Conservation (phyloP, 345 rosid genomes). For the Salix arbutifolia region DNA sequence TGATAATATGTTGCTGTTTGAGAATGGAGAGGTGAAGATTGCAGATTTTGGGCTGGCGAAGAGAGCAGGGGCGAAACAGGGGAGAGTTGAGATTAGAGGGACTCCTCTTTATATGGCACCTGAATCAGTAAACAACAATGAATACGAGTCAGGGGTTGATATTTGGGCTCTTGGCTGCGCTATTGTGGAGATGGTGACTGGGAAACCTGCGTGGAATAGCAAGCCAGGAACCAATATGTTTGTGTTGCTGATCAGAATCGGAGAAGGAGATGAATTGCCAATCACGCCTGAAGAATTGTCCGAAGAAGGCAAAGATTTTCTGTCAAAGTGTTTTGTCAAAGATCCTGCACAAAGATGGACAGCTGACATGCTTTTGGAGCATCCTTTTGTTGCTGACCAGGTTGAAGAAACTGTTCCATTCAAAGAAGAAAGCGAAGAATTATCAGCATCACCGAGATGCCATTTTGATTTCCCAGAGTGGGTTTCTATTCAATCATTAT, state of each 20-base stretch:
- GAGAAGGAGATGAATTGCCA: conserved; percentile 24
- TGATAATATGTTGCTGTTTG: conserved; percentile 23
- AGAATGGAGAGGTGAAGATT: conserved; percentile 24
- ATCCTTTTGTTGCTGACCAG: conserved; percentile 20
- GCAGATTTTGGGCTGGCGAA: conserved; percentile 32
- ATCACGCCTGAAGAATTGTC: conserved; percentile 22
- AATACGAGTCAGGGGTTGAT: conserved; percentile 27
- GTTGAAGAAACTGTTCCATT: not conserved
- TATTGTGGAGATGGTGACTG: conserved; percentile 33
- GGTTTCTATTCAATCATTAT: conserved; percentile 1
- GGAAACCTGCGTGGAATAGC: conserved; percentile 29
- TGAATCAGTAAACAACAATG: conserved; percentile 28
- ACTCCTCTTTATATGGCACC: conserved; percentile 40
- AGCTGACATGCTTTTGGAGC: conserved; percentile 31
- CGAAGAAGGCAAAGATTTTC: conserved; percentile 28
- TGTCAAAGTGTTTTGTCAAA: conserved; percentile 27
- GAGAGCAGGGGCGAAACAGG: conserved; percentile 16
- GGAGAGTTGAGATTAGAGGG: conserved; percentile 22
- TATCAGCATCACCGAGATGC: conserved; percentile 13
- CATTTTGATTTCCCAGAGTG: conserved; percentile 24
- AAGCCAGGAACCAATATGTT: conserved; percentile 4
- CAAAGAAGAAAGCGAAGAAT: not conserved
- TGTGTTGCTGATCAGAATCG: conserved; percentile 16
- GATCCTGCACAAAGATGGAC: conserved; percentile 33
- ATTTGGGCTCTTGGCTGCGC: conserved; percentile 40